Evolutionary conservation across 148 eudicot genomes (phyloP).

Genomic region (Vaccinium macrocarpon): DNA sequence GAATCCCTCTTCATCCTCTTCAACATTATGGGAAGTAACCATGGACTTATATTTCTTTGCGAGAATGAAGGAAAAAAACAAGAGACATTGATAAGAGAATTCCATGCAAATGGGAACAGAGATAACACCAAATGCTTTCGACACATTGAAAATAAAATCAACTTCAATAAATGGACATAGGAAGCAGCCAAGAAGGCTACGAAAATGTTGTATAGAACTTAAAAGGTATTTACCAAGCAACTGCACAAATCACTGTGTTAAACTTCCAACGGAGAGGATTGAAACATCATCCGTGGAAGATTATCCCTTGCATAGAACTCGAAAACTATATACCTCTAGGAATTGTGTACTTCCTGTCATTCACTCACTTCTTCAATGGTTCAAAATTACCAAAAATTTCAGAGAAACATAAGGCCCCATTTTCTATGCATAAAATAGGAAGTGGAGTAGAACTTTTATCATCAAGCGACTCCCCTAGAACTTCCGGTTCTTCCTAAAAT

Average conservation of each 20-base stretch:
- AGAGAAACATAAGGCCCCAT: too few relatives aligned
- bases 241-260: neutral
- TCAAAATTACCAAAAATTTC: too few relatives aligned
- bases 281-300: conserved; percentile 12
- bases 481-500: too few relatives aligned
- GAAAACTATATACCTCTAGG: conserved; percentile 49
- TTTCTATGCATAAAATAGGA: too few relatives aligned
- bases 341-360: conserved; percentile 51
- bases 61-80: neutral
- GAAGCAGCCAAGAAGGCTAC: conserved; percentile 4
- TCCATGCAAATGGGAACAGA: neutral
- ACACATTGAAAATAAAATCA: neutral
- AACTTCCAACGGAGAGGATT: conserved; percentile 6
- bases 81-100: neutral
- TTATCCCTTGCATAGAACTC: too few relatives aligned
- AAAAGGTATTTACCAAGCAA: neutral
- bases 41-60: conserved; percentile 67
- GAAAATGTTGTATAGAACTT: neutral
- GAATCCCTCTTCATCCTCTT: conserved; percentile 79
- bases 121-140: neutral
- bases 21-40: conserved; percentile 51
- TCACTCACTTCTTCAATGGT: too few relatives aligned
- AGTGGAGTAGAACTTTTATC: too few relatives aligned
- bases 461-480: too few relatives aligned
- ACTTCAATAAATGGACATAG: neutral